These are phyloP conservation scores for Brachypodium distachyon DNA, from an alignment of 202 grass and related monocot species.

Conservation along the genomic window DNA sequence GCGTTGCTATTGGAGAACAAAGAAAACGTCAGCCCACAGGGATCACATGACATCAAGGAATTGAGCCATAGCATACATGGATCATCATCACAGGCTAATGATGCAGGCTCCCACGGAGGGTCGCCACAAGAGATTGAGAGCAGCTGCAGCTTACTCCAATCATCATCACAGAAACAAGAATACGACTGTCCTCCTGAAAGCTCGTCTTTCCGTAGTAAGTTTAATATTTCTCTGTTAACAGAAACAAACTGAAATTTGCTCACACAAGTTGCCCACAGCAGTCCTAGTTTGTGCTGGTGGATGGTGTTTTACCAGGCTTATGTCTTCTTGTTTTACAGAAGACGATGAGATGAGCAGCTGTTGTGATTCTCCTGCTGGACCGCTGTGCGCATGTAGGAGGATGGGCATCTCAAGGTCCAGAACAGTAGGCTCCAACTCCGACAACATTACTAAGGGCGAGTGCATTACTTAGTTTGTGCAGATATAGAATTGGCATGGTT, in stretches of 20 bases:
- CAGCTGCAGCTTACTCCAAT: neutral
- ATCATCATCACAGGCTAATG: neutral
- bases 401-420: neutral
- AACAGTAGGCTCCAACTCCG: neutral
- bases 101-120: neutral
- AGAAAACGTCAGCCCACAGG: neutral
- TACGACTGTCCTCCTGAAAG: neutral
- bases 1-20: neutral
- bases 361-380: neutral
- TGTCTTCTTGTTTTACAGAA: constrained; percentile 9
- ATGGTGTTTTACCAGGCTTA: neutral
- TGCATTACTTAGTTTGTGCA: neutral
- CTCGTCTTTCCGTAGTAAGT: constrained; percentile 1
- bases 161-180: neutral
- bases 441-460: constrained; percentile 15
- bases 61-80: neutral
- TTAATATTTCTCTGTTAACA: neutral
- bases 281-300: neutral
- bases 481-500: neutral
- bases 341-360: neutral
- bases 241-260: neutral
- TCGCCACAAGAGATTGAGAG: neutral
- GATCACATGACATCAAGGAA: constrained; percentile 2
- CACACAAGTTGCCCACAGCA: neutral
- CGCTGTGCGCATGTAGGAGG: neutral